Evolutionary conservation across 495 filamentous ascomycete genomes (phyloP).

Genomic region (Lentithecium fluviatile): DNA sequence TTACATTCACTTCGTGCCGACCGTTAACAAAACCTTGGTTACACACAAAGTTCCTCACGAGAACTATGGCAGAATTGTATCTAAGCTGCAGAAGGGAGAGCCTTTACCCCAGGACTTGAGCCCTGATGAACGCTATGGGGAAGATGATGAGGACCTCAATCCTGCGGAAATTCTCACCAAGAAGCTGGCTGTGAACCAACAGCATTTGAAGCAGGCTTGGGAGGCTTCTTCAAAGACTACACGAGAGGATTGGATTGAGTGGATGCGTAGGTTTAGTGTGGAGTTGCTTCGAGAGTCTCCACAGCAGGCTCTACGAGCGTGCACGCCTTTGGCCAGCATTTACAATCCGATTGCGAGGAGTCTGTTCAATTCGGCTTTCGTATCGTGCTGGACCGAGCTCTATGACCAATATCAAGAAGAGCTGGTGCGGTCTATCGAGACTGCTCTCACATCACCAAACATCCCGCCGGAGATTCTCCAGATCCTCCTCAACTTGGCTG

Average conservation of each 20-base stretch:
- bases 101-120: constrained; percentile 91
- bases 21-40: constrained; percentile 68
- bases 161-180: constrained; percentile 83
- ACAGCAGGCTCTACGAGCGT: constrained; percentile 89
- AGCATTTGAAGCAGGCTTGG: constrained; percentile 97
- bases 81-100: constrained; percentile 90
- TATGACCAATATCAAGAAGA: constrained; percentile 96
- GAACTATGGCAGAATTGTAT: constrained; percentile 87
- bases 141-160: constrained; percentile 71
- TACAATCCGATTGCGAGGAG: constrained; percentile 90
- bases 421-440: constrained; percentile 90
- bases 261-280: constrained; percentile 94
- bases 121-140: constrained; percentile 78
- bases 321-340: constrained; percentile 83
- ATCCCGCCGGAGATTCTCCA: constrained; percentile 95
- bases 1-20: constrained; percentile 87
- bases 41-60: constrained; percentile 72
- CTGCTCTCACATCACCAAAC: constrained; percentile 84
- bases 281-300: constrained; percentile 94
- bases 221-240: constrained; percentile 94
- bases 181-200: constrained; percentile 92
- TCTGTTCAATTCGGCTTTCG: constrained; percentile 96
- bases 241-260: constrained; percentile 97
- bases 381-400: constrained; percentile 97
- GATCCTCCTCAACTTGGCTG: constrained; percentile 89